Base-by-base conservation (phyloP, 331 rosid genomes). In the Saraca asoca region DNA sequence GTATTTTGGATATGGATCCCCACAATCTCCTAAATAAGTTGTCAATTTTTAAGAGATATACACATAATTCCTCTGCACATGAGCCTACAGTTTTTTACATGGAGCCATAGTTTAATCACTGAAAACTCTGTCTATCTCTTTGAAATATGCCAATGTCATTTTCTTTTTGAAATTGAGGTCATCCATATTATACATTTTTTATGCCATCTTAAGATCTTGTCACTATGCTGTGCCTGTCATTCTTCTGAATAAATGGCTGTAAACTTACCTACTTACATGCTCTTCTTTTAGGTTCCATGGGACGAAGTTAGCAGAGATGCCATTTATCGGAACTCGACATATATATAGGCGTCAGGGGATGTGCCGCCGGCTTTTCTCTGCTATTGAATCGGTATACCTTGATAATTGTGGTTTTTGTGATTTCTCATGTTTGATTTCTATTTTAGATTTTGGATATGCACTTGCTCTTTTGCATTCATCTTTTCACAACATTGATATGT, bases 291-390 rank as follows among this genome's bases (percentile, higher is more conserved):
- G 99, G 91, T 90, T 94, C 79, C 99, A 88, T 68, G 95, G 97
- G 68, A 90, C 92, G 5, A 83, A 78, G 87, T 70, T 94, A 64
- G 97, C 88, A n/a, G 99, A 94, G 88, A 94, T 94, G 99, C 99
- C 99, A 64, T 94, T 86, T 79, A 94, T 94, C 38, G 97, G 97
- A 75, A 90, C 97, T 71, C 97, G 97, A 58, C 92, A 90, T 63
- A 74, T 86, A 64, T 88, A 94, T 68, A 88, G 99, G 74, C 96
- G 84, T 60, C 99, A 94, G 74, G 99, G 99, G 78, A 94, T 94
- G 99, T 94, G 95, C 76, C 95, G 97, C 52, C 87, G 96, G 31
- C 97, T 94, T 79, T 88, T 94, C 78, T 59, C 83, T 55, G 99
- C 97, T 66, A 85, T 94, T 78, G 97, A 94, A 81, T 79, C 70